Evolutionary conservation across 768 basidiomycete genomes (phyloP), one percentile per base, ranked within the genome.

Genomic region (Mrakia gelida): DNA sequence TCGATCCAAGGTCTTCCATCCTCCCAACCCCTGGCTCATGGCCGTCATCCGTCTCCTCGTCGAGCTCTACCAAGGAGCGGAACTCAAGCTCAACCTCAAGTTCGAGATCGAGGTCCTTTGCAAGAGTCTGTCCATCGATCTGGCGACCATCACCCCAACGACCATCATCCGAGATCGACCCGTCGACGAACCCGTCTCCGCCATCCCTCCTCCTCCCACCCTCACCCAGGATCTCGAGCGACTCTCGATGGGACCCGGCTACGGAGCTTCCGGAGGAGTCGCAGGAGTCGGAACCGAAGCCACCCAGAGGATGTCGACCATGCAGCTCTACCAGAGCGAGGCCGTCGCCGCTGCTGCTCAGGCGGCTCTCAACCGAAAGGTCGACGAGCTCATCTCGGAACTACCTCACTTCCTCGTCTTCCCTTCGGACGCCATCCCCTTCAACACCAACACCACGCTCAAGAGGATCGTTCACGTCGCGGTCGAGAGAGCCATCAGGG

Each of bases 11-110:
- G 92, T 98, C 38, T 99, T 99, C 89, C 91, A 89, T 82, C 92
- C 94, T 28, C 97, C 97, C 34, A 99, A 98, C 84, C 97, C 97
- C 2, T 99, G 97, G 97, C 86, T 99, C 71, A 95, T 98, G 92
- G 95, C 92, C 0, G 92, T 99, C 80, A 87, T 98, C 81, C 90
- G 92, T 80, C 87, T 98, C 62, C 89, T 98, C 65, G 92, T 90
- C 63, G 97, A 99, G 84, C 88, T 99, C n/a, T 98, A 99, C 84
- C 93, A 95, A 83, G 95, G 91, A 81, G 96, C 94, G 7, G 95
- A 98, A 81, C 88, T 98, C 79, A 96, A 96, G 85, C 87, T 98
- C 75, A 97, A 98, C 83, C 88, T 95, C 83, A 98, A 98, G 85
- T 99, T 99, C 82, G 97, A 98, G 85, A 98, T 99, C 75, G 97